These are phyloP conservation scores for Solanum hybrid DNA, from an alignment of 305 asterid species.

Conservation along the genomic window DNA sequence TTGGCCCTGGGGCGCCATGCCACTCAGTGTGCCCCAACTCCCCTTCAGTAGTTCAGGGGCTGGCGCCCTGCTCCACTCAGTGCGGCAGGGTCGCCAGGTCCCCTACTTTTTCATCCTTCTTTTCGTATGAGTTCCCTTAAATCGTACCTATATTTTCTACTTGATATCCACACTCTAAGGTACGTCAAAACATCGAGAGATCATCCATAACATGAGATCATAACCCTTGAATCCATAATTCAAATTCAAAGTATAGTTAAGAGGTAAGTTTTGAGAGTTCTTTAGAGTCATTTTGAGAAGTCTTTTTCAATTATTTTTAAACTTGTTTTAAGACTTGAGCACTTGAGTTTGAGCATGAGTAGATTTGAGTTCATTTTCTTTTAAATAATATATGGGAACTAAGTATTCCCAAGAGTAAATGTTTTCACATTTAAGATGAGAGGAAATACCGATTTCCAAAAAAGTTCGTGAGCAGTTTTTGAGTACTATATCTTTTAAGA, in stretches of 20 bases:
- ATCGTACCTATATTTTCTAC: neutral
- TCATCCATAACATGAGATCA: neutral
- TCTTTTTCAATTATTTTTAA: neutral
- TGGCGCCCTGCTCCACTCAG: neutral
- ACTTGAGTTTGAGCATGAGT: neutral
- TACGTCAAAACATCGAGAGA: no score
- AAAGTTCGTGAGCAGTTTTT: neutral
- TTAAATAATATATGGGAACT: neutral
- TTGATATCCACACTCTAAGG: neutral
- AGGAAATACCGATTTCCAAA: neutral
- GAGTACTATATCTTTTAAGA: neutral
- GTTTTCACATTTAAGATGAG: neutral
- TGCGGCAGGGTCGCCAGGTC: neutral
- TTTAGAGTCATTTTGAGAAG: neutral
- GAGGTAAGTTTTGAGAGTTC: neutral
- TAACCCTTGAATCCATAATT: neutral
- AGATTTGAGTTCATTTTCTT: neutral
- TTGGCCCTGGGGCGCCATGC: neutral
- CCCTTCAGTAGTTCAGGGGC: neutral
- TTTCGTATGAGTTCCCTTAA: neutral
- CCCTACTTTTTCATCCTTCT: neutral
- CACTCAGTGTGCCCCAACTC: neutral
- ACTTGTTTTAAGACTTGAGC: neutral
- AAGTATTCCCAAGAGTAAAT: neutral
- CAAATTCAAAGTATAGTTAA: no score